Evolutionary conservation across 345 rosid genomes (phyloP), one percentile per base, ranked within the genome.

Genomic region (Euphorbia lathyris): DNA sequence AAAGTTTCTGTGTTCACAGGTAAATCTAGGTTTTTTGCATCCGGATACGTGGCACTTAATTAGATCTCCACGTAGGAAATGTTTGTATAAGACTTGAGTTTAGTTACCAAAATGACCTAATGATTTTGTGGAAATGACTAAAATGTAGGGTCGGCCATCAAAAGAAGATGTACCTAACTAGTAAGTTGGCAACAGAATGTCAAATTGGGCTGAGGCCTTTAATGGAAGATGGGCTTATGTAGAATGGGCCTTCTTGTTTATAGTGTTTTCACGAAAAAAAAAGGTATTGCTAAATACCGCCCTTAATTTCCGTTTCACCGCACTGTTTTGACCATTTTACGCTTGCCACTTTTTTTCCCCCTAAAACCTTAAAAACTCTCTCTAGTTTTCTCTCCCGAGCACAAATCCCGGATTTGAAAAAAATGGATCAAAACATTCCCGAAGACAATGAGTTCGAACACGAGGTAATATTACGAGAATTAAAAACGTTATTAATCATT

Each of bases 131-230:
- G 30, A 48, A n/a, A 25, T 48, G 69, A 13, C 19, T 30, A 4
- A 36, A 19, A 2, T 40, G 36, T 29, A 8, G 57, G 9, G 9
- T 0, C 8, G 27, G 26, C 19, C 7, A 7, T 34, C 38, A 7
- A 34, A 34, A 34, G 43, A 34, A 66, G 27, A 30, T n/a, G 59
- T 32, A 34, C 50, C 70, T 56, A 53, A 67, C 67, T 25, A 43
- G 14, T 43, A 43, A 64, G 53, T 64, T 64, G 36, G 36, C 4
- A 64, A 43, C 67, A 14, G 53, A 64, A 43, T 64, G 67, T 64
- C 67, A 64, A 63, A 14, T 20, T 62, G 20, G 66, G 65, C 17
- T 29, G 7, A 38, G 43, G 45, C 43, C 20, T 7, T 10, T 29
- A n/a, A n/a, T 3, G 25, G 11, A 30, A 16, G 6, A 32, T 60